phyloP scores from a whole-genome alignment of 768 basidiomycete species.

The Trametes maxima region DNA sequence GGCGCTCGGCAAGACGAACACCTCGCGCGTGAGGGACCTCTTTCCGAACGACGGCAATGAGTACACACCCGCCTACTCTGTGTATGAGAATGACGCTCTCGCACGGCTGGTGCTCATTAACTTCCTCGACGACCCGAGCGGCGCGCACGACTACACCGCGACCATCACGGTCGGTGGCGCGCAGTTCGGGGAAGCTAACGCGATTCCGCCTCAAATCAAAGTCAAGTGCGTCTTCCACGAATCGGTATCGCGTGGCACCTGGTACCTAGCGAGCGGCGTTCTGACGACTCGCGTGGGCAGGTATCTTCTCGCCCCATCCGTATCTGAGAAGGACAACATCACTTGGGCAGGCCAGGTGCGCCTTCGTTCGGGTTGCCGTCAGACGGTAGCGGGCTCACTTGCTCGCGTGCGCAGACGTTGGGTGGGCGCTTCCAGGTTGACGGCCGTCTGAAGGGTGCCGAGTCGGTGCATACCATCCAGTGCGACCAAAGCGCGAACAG shows the following conservation, averaged over 20 bases:
- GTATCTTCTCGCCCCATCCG: slow-evolving; percentile 40
- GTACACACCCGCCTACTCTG: slow-evolving; percentile 49
- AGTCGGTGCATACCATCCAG: slow-evolving; percentile 37
- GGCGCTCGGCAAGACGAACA: slow-evolving; percentile 46
- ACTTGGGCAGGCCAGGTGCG: slow-evolving; percentile 53
- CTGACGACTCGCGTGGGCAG: slow-evolving; percentile 10
- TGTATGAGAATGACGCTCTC: slow-evolving; percentile 50
- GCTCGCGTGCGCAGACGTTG: slow-evolving; percentile 27
- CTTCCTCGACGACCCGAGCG: slow-evolving; percentile 45
- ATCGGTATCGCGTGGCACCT: not conserved
- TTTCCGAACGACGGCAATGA: slow-evolving; percentile 34
- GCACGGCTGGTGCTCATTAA: slow-evolving; percentile 51
- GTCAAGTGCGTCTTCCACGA: slow-evolving; percentile 39
- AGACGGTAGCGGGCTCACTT: not conserved
- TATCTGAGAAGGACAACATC: slow-evolving; percentile 47
- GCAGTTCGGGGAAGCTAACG: slow-evolving; percentile 25
- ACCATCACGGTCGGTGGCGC: slow-evolving; percentile 37
- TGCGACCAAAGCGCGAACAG: slow-evolving; percentile 47
- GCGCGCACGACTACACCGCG: slow-evolving; percentile 42
- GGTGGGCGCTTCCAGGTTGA: slow-evolving; percentile 42
- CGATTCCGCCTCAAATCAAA: slow-evolving; percentile 31
- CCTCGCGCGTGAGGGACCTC: slow-evolving; percentile 47
- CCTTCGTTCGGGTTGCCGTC: not conserved
- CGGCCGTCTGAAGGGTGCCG: slow-evolving; percentile 40
- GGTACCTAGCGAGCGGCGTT: not conserved